Evolutionary conservation across 1,284 basidiomycete genomes (phyloP).

Genomic region (Sporisorium scitamineum): DNA sequence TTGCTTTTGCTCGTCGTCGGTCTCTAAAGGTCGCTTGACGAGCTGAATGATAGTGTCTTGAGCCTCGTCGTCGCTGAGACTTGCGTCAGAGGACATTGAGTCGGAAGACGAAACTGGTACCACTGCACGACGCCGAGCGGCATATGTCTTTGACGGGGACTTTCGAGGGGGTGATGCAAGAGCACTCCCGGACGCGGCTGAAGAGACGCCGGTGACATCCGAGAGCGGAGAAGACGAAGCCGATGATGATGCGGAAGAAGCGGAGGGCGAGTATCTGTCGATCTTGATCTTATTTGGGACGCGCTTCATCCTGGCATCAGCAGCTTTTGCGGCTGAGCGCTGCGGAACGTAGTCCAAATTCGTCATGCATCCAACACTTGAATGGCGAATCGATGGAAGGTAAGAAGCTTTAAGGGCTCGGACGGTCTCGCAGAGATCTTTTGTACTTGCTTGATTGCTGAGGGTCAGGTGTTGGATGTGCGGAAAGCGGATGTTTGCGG

Average conservation of each 20-base stretch:
- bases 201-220: constrained; percentile 1
- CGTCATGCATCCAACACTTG: not conserved
- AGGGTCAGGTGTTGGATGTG: not conserved
- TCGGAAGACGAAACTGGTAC: not conserved
- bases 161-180: constrained; percentile 1
- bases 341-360: constrained; percentile 15
- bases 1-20: not conserved
- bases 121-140: not conserved
- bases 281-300: not conserved
- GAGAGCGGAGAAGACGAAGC: constrained; percentile 6
- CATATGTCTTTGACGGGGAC: not conserved
- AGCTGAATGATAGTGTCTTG: not conserved
- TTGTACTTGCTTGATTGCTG: not conserved
- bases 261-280: not conserved
- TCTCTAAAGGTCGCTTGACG: not conserved
- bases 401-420: not conserved
- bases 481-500: not conserved
- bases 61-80: not conserved
- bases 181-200: constrained; percentile 7
- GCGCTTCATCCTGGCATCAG: constrained; percentile 17
- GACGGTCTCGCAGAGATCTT: not conserved
- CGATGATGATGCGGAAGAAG: not conserved
- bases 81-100: constrained; percentile 3
- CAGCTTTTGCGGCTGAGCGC: constrained; percentile 21
- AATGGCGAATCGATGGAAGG: not conserved